Base-by-base conservation (phyloP, 2,329 filamentous ascomycete species). In the Neofusicoccum cordaticola region DNA sequence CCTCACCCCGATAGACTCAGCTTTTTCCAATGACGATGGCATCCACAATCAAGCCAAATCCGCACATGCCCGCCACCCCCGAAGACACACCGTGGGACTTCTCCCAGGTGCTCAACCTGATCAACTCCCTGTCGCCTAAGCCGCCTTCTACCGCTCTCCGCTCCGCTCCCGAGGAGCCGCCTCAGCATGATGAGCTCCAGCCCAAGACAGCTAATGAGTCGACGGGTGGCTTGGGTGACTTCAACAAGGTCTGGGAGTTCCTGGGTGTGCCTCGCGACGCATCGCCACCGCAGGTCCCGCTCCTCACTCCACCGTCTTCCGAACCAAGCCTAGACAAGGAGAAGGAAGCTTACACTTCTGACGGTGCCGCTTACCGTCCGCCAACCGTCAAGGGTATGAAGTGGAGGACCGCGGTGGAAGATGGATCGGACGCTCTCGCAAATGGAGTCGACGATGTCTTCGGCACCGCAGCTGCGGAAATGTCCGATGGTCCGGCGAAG, bases 71-170 rank as follows among this genome's bases (percentile, higher is more conserved):
- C 67, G 72, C 73, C 50, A 71, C 72, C 64, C 73, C 74, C 15
- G 66, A 71, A 51, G 72, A 74, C 62, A 75, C 75, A 63, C 73
- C 77, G 48, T 83, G 81, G 81, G 79, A 81, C 70, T 79, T 83
- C 63, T 75, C 78, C 65, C 74, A 78, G n/a, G 79, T 78, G 44
- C 73, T 80, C 63, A 75, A 79, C 42, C 73, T 83, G 42, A 75
- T 80, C 68, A 74, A 75, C 64, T 71, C 70, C 27, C 68, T 74
- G 34, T 66, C 68, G 39, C 42, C 50, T 34, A 57, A 42, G 2
- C 37, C 58, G 12, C 39, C 35, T 8, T 27, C 62, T 12, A 11
- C 50, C 37, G 45, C 50, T 6, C n/a, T 31, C 15, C 37, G 41
- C 12, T 45, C 41, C 11, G 17, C 42, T 56, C 42, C 66, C 51